Percentiles rank a stretch among this genome's conserved stretches.
Evolutionary conservation across 352 stramenopile species (phyloP).

Genomic region (Chrysophaeum taylorii): DNA sequence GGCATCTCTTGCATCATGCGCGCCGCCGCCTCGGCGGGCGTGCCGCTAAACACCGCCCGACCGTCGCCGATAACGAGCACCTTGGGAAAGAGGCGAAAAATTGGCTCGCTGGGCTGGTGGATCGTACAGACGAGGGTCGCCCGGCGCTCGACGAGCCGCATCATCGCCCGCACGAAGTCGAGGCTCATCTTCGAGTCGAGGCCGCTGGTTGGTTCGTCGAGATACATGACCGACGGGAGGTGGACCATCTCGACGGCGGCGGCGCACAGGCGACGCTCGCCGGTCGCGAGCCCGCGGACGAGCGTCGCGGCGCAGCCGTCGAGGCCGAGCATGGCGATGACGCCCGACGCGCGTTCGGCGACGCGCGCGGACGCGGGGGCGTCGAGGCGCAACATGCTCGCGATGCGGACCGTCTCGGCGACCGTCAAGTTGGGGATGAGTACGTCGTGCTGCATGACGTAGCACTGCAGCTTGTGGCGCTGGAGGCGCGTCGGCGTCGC

Average conservation of each 20-base stretch:
- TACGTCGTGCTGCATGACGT: neutral
- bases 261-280: constrained; percentile 44
- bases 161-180: constrained; percentile 42
- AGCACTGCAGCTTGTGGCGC: neutral
- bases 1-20: too few species aligned
- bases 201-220: constrained; percentile 68
- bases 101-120: constrained; percentile 48
- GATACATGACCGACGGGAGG: constrained; percentile 39
- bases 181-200: constrained; percentile 56
- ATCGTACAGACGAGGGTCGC: constrained; percentile 47
- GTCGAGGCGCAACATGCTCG: neutral
- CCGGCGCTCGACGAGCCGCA: constrained; percentile 26
- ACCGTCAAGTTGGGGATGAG: neutral
- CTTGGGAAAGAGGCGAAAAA: constrained; percentile 46
- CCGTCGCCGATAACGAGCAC: constrained; percentile 34
- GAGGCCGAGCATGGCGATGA: too few species aligned
- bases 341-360: neutral
- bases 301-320: too few species aligned
- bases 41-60: neutral
- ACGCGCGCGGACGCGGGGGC: neutral
- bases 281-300: too few species aligned
- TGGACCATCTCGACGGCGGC: constrained; percentile 45
- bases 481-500: neutral
- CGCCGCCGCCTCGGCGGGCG: too few species aligned
- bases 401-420: neutral